phyloP scores from a whole-genome alignment of 176 grass and related monocot genomes.

The Oryza brachyantha region DNA sequence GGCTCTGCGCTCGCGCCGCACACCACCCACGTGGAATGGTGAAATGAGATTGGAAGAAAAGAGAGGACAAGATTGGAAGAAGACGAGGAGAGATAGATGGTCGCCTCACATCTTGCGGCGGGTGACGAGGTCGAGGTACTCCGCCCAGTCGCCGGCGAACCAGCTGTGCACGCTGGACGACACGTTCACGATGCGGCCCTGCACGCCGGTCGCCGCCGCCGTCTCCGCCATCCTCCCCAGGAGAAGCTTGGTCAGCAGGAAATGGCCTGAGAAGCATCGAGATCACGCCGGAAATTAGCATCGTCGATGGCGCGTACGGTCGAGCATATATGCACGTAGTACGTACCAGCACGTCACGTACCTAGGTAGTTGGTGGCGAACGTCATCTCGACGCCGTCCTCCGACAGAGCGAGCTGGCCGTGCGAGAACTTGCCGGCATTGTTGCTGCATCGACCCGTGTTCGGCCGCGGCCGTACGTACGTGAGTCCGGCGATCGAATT shows the following conservation, averaged over 20 bases:
- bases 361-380: conserved; percentile 98
- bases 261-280: conserved; percentile 52
- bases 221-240: conserved; percentile 65
- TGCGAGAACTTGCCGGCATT: conserved; percentile 98
- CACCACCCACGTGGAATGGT: too few relatives aligned
- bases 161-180: conserved; percentile 91
- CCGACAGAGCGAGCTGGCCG: conserved; percentile 71
- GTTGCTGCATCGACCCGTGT: conserved; percentile 68
- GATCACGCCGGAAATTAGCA: too few relatives aligned
- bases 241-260: conserved; percentile 76
- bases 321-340: not conserved
- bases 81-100: not conserved
- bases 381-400: conserved; percentile 97
- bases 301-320: too few relatives aligned
- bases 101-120: conserved; percentile 66
- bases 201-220: conserved; percentile 53
- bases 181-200: conserved; percentile 84
- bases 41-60: too few relatives aligned
- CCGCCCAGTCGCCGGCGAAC: conserved; percentile 89
- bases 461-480: not conserved
- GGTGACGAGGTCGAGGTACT: conserved; percentile 76
- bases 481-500: not conserved
- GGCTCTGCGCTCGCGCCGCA: conserved; percentile 32
- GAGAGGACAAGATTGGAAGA: too few relatives aligned
- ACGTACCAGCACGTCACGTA: not conserved